phyloP scores from a whole-genome alignment of 805 yeast genomes.

The Barnettozyma salicaria region DNA sequence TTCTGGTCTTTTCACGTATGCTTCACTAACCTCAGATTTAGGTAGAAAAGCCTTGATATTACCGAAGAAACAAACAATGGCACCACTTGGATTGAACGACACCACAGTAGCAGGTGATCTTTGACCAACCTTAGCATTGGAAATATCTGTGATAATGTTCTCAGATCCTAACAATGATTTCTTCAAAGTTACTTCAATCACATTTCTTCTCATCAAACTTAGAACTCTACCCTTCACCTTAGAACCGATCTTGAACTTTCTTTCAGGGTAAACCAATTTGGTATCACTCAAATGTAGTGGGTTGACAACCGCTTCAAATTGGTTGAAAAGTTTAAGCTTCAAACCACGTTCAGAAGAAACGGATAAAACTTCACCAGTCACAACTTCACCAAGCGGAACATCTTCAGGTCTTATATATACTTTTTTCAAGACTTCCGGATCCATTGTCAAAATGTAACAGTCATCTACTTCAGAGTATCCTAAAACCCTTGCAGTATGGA shows the following conservation, averaged over 20 bases:
- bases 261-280: constrained; percentile 80
- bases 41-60: constrained; percentile 76
- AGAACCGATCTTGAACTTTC: constrained; percentile 81
- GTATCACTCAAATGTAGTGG: constrained; percentile 77
- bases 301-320: constrained; percentile 71
- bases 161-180: constrained; percentile 67
- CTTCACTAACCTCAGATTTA: constrained; percentile 81
- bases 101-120: constrained; percentile 71
- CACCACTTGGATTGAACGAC: constrained; percentile 69
- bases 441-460: constrained; percentile 59
- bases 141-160: constrained; percentile 36
- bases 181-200: constrained; percentile 64
- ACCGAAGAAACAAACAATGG: constrained; percentile 78
- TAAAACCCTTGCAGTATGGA: constrained; percentile 70
- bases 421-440: constrained; percentile 56
- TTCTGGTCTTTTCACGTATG: constrained; percentile 69
- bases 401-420: constrained; percentile 65
- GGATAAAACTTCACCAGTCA: constrained; percentile 47
- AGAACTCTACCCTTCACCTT: constrained; percentile 73
- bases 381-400: constrained; percentile 66
- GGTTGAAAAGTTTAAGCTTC: constrained; percentile 55
- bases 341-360: constrained; percentile 60
- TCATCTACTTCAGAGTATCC: constrained; percentile 67
- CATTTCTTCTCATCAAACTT: constrained; percentile 37
- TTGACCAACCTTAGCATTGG: constrained; percentile 47